Base-by-base conservation (phyloP, 768 basidiomycete genomes). In the Auriscalpium vulgare region DNA sequence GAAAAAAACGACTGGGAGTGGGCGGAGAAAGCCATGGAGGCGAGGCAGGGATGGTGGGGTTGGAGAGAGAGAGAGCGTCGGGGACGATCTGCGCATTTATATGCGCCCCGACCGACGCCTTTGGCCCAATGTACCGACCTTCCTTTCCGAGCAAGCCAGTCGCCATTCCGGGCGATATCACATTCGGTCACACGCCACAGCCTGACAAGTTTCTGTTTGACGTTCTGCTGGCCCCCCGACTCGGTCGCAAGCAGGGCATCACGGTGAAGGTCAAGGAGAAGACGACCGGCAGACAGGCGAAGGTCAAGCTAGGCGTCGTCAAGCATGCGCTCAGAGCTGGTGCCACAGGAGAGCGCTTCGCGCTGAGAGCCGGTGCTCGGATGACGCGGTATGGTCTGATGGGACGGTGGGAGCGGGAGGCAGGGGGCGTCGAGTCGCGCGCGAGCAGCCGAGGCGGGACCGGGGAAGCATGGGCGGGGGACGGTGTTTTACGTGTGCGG, bases 51-150 rank as follows among this genome's bases (percentile, higher is more conserved):
- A 56, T 35, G 37, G 47, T 57, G 55, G 50, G 35, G 56, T 56
- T 47, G 53, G 55, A 37, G 56, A 37, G 36, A 62, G 56, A 53
- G n/a, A 50, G 56, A 38, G 17, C 37, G 47, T 34, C 2, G 19
- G 37, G 37, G 61, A 56, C 47, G 56, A 55, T 51, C 53, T 53
- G 45, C 37, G 51, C 55, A 57, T 60, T 57, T 62, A 62, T 62
- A 62, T 55, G 40, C 36, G 36, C 52, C n/a, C 13, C 17, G 29
- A 11, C 21, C 13, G 52, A 10, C 40, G 13, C n/a, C n/a, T 14
- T 14, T 29, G 29, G 17, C 37, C 19, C 11, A 19, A 37, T 10
- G 38, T 21, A 34, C 50, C n/a, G 50, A 51, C 52, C 29, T 53
- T 43, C 52, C 52, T 53, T 53, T 29, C 29, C 19, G 16, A 53